Base-by-base conservation (phyloP, 306 rosid genomes). In the Cucurbita ficifolia region DNA sequence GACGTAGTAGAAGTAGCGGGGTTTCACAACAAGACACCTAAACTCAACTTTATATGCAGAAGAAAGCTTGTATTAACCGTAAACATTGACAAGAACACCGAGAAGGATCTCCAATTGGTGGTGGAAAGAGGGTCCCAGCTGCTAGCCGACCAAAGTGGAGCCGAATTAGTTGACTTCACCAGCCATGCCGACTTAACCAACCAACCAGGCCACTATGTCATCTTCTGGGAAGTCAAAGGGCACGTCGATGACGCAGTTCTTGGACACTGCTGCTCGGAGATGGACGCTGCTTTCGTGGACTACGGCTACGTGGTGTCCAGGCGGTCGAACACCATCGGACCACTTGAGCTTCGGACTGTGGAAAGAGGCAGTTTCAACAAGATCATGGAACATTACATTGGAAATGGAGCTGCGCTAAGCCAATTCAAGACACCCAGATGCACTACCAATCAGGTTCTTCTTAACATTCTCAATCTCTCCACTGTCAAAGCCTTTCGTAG, bases 371-470 rank as follows among this genome's bases (percentile, higher is more conserved):
- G 94, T 33, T 93, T 90, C 73, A 89, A 75, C 83, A 90, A 87
- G 79, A 87, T 93, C 36, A 65, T 93, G 82, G 98, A 93, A 18
- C 57, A 73, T 24, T 93, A 82, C 68, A 81, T 90, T 0, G 86
- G 87, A 0, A 88, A 82, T 48, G 98, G 98, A 2, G 87, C 90
- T 0, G 94, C 94, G 0, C 24, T 93, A 75, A 83, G 93, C 87
- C 98, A 93, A 36, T 93, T 86, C 75, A 93, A 93, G 92, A 93
- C 89, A 6, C 98, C 98, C 13, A 79, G 98, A 81, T 93, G 98
- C 83, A 93, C 98, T 13, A 82, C 70, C 50, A 84, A 93, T 52
- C 79, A 72, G 43, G 79, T 21, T 36, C 79, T 90, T 14, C 86
- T 93, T 0, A 48, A 45, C 1, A 93, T 90, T 77, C 96, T 93